Evolutionary conservation across 2,329 filamentous ascomycete genomes (phyloP).

Genomic region (Macrophomina pseudophaseolina): DNA sequence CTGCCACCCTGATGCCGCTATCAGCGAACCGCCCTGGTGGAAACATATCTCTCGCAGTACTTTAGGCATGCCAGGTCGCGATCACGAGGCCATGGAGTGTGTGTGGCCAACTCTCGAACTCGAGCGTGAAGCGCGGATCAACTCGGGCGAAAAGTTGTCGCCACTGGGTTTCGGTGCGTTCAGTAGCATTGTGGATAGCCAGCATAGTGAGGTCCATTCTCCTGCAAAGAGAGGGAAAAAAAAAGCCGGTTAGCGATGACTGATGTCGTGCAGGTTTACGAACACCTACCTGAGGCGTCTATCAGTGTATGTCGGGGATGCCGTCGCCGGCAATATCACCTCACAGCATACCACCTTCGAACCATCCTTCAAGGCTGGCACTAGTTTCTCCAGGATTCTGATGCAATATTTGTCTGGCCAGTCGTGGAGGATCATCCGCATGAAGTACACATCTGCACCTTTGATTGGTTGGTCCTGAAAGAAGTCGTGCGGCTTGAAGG

Average conservation of each 20-base stretch:
- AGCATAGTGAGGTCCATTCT: slow-evolving; percentile 21
- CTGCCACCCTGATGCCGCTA: too few relatives aligned
- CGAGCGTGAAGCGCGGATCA: slow-evolving; percentile 19
- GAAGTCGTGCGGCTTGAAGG: slow-evolving; percentile 60
- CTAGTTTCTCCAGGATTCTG: slow-evolving; percentile 38
- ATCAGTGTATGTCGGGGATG: neutral
- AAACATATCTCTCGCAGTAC: too few relatives aligned
- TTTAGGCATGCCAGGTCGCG: neutral
- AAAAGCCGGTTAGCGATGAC: neutral
- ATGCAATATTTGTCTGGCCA: slow-evolving; percentile 58
- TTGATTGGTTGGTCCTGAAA: slow-evolving; percentile 61
- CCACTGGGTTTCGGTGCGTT: slow-evolving; percentile 19
- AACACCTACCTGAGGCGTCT: neutral
- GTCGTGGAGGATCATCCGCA: slow-evolving; percentile 67
- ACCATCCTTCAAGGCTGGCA: slow-evolving; percentile 48
- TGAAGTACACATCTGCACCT: slow-evolving; percentile 62
- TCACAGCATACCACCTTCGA: slow-evolving; percentile 25
- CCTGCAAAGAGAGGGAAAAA: neutral
- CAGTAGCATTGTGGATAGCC: neutral
- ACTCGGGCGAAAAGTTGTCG: slow-evolving; percentile 11
- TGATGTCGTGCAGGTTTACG: neutral
- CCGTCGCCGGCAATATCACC: slow-evolving; percentile 35
- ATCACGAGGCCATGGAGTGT: neutral
- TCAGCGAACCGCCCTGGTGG: too few relatives aligned
- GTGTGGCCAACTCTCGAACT: neutral